Conservation (phyloP, 306 rosid species). For the Hylodesmum podocarpum region DNA sequence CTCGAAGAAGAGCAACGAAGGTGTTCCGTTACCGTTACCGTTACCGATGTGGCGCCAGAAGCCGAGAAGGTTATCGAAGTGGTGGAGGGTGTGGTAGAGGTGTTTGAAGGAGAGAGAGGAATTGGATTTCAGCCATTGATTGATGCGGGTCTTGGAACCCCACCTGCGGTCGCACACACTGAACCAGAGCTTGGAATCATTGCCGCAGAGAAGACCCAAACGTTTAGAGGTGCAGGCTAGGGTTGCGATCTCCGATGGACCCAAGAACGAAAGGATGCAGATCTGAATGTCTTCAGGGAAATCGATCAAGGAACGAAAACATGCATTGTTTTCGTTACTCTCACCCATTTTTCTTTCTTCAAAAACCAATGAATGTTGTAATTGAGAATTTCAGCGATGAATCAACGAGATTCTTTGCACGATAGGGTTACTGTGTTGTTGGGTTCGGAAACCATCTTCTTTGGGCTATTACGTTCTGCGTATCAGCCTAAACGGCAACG, state of each 20-base stretch:
- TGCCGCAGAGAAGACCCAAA: constrained; percentile 51
- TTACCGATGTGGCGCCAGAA: constrained; percentile 98
- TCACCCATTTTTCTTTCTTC: background rate
- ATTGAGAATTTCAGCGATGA: too few relatives aligned
- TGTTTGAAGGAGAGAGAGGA: constrained; percentile 50
- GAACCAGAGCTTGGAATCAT: constrained; percentile 78
- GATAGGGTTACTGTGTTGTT: too few relatives aligned
- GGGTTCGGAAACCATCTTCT: too few relatives aligned
- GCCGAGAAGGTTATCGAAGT: constrained; percentile 78
- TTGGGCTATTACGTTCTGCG: too few relatives aligned
- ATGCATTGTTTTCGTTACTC: background rate
- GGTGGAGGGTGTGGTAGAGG: constrained; percentile 65
- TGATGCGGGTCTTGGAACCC: constrained; percentile 78
- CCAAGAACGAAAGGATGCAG: constrained; percentile 80
- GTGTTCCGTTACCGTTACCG: constrained; percentile 40
- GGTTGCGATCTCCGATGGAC: constrained; percentile 58
- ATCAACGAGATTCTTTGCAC: too few relatives aligned
- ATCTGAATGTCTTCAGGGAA: constrained; percentile 89
- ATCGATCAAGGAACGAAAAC: constrained; percentile 51
- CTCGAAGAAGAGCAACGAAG: constrained; percentile 76
- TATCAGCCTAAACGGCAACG: too few relatives aligned
- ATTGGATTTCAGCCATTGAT: constrained; percentile 62
- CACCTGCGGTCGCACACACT: constrained; percentile 78
- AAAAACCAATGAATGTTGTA: too few relatives aligned
- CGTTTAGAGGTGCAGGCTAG: constrained; percentile 85